Base-by-base conservation (phyloP, 2,329 filamentous ascomycete species). In the Venturiaceae sp. region DNA sequence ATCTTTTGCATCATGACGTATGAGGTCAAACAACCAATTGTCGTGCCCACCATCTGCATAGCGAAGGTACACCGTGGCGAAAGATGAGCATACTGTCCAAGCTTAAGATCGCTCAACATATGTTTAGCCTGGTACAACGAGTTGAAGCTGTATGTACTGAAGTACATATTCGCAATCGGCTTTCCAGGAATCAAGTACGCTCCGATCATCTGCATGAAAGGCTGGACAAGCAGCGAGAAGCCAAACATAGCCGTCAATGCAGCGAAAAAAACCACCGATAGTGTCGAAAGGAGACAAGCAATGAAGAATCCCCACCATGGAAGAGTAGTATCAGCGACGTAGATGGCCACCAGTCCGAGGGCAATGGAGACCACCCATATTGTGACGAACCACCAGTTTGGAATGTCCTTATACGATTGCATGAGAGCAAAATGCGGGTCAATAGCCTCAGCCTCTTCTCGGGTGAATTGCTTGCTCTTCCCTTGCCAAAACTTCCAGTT, bases 1-100 rank as follows among this genome's bases (percentile, higher is more conserved):
- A 77, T 76, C 41, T 67, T 72, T 59, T 69, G 69, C 74, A 77
- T 77, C 64, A 77, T 72, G 21, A 72, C 66, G 55, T 74, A 77
- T 62, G 77, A 75, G 23, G 76, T 62, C 9, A 73, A 60, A 6
- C 72, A 70, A 1, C 73, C 73, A 36, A 75, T 61, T 1, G 72
- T 9, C 8, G 30, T 53, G 1, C 74, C 74, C 5, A 72, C 61
- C n/a, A 76, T 68, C 55, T 75, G 77, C 6, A 72, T 69, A n/a
- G 66, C 60, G 57, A 77, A 77, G 57, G 76, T 79, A 54, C 70
- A 67, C 19, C 75, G 69, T 9, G 72, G 74, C 1, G 68, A 65
- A 9, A 75, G 64, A 57, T 75, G 71, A 5, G 64, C 66, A 47
- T 73, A 73, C 60, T 74, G 72, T 0, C 65, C 71, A 1, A 75